A percentile compares a stretch with the other conserved stretches of the same genome.
phyloP scores from a whole-genome alignment of 2,329 filamentous ascomycete species.

The Fusarium chaquense region DNA sequence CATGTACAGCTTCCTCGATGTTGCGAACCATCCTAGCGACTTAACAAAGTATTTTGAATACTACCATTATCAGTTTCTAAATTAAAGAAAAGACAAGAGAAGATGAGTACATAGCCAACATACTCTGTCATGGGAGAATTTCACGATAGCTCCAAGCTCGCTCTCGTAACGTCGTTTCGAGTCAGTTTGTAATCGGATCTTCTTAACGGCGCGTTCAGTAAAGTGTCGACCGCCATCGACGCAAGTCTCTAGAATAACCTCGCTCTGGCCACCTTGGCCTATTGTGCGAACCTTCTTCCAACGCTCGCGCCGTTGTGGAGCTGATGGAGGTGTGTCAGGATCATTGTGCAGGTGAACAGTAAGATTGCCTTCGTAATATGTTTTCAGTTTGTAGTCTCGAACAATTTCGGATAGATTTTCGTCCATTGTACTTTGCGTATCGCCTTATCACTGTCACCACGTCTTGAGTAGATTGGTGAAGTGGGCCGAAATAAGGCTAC shows the following conservation, averaged over 20 bases:
- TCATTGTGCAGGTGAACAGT: background rate
- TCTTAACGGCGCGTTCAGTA: background rate
- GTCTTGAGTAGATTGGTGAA: no score
- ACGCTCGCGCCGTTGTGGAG: background rate
- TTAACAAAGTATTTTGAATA: background rate
- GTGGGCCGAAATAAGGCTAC: no score
- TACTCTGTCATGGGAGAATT: conserved; percentile 8
- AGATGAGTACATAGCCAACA: no score
- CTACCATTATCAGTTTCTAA: background rate
- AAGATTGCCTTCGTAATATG: background rate
- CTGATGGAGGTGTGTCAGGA: background rate
- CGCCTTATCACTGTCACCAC: no score
- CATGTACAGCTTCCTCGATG: background rate
- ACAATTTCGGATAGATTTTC: background rate
- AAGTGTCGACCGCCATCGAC: background rate
- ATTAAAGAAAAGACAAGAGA: no score
- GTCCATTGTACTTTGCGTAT: background rate
- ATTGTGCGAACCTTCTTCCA: background rate
- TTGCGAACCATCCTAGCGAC: background rate
- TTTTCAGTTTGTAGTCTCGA: background rate
- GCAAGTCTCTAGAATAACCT: background rate
- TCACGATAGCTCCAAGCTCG: background rate
- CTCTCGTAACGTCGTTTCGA: background rate
- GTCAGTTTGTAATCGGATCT: background rate
- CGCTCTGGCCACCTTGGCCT: background rate